phyloP scores from a whole-genome alignment of 208 protist species.

The Tritrichomonas foetus region DNA sequence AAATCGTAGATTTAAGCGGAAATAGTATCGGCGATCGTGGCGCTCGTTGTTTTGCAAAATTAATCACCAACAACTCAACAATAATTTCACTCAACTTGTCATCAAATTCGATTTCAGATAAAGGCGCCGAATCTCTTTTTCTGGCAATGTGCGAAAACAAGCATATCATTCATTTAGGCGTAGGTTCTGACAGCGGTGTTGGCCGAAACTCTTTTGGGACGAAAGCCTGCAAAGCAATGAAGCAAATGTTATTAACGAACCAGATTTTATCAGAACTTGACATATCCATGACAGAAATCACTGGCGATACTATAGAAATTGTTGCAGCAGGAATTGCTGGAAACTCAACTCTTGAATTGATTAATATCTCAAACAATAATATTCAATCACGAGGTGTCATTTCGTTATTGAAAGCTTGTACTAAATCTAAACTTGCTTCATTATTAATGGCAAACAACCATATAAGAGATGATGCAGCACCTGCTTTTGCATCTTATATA shows the following conservation, averaged over 20 bases:
- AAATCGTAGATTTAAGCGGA: neutral
- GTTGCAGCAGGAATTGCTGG: neutral
- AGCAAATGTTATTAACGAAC: neutral
- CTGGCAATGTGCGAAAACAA: neutral
- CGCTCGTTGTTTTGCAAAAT: neutral
- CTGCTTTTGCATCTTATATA: neutral
- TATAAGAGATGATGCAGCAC: neutral
- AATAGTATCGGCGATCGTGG: neutral
- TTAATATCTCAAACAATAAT: neutral
- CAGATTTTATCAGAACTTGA: neutral
- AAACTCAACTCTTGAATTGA: neutral
- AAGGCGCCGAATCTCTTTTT: neutral
- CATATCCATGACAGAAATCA: neutral
- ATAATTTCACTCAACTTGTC: neutral
- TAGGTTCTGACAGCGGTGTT: neutral
- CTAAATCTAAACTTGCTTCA: neutral
- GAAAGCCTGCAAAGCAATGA: neutral
- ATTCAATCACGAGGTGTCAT: neutral
- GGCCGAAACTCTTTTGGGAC: neutral
- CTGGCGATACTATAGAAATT: neutral
- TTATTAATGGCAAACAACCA: neutral
- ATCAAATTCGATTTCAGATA: neutral
- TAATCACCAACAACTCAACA: neutral
- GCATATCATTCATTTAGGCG: neutral
- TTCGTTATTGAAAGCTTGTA: neutral